Conservation (phyloP, 495 filamentous ascomycete species). For the Hamigera avellanea region DNA sequence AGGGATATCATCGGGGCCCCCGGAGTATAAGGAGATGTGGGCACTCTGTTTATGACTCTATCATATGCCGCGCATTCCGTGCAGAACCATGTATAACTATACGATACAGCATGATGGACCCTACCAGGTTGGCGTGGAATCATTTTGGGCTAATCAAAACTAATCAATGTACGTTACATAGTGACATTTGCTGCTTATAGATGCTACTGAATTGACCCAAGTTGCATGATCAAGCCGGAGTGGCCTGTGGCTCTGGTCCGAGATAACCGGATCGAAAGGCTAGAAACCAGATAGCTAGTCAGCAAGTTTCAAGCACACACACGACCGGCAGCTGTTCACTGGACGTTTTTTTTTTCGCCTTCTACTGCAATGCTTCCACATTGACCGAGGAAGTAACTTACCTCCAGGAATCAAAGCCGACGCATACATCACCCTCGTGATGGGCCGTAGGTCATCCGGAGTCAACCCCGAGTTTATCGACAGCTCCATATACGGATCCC, state of each 20-base stretch:
- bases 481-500: constrained; percentile 37
- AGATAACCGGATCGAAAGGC: constrained; percentile 27
- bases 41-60: background rate
- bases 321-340: background rate
- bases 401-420: constrained; percentile 50
- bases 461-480: constrained; percentile 16
- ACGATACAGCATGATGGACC: too few relatives aligned
- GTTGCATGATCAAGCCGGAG: too few relatives aligned
- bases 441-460: constrained; percentile 42
- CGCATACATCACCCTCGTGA: constrained; percentile 57
- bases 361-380: too few relatives aligned
- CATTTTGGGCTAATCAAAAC: too few relatives aligned
- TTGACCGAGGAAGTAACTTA: constrained; percentile 20
- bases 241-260: constrained; percentile 26
- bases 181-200: too few relatives aligned
- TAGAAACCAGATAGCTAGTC: constrained; percentile 3
- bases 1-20: constrained; percentile 64
- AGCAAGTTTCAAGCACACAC: background rate
- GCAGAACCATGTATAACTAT: constrained; percentile 7
- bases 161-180: too few relatives aligned
- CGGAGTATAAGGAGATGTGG: constrained; percentile 40
- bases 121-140: too few relatives aligned
- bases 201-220: too few relatives aligned
- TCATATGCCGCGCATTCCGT: too few relatives aligned
- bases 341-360: too few relatives aligned